Evolutionary conservation across 768 basidiomycete genomes (phyloP), one percentile per base, ranked within the genome.

Genomic region (Strobilomyces dryophilus): DNA sequence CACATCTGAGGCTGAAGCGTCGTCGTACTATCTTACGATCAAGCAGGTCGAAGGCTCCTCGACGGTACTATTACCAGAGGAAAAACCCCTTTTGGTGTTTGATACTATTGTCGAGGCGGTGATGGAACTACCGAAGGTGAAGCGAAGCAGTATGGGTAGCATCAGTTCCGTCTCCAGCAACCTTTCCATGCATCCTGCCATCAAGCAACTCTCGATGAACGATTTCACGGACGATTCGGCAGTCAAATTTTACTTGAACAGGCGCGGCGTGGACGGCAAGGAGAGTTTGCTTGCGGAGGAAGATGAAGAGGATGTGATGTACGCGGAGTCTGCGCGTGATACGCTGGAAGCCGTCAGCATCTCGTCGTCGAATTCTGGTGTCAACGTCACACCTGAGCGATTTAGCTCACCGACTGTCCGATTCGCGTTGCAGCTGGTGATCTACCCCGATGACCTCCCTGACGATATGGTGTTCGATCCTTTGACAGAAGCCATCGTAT

Each of bases 191-290:
- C 92, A 98, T 65, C 95, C 95, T 17, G 95, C 97, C 15, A 99
- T 98, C 70, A 86, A 83, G 65, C 91, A 89, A 66, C 74, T 98
- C 37, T 84, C 89, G 42, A 95, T 97, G 92, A 97, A 95, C 62
- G 97, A 98, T 66, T 98, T 95, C 65, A 90, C 90, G 40, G 97
- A 99, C 60, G 97, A 98, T 66, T 93, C 94, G 4, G 85, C 88
- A 0, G 95, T 98, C 72, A 98, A 98, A 70, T 89, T 98, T 70
- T 99, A 97, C 71, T 70, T 98, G 57, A 93, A 98, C 67, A 76
- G 90, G 49, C 74, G 79, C 26, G 63, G 71, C 5, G 67, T 70
- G 27, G 71, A 77, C 8, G 66, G 67, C 15, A 78, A 78, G 41
- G 79, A 79, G 47, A 77, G 71, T 47, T 71, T 74, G 0, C 69